Percentiles rank a stretch among this genome's conserved stretches.
These are phyloP conservation scores for Erodium texanum DNA, from an alignment of 441 rosid genomes.

Conservation along the genomic window DNA sequence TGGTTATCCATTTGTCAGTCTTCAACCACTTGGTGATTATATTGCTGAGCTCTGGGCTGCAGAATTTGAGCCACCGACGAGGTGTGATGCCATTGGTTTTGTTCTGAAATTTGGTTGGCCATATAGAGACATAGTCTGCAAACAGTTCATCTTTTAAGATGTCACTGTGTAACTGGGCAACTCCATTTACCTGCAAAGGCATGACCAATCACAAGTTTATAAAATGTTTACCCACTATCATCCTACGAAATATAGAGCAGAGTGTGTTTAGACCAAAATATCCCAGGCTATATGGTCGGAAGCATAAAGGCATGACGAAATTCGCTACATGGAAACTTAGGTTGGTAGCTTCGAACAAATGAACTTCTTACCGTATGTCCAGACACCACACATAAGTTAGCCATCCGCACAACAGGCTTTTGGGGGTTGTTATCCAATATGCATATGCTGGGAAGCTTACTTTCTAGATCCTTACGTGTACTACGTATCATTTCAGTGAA, in stretches of 20 bases:
- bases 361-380: conserved; percentile 62
- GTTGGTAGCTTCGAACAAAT: conserved; percentile 13
- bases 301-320: neutral
- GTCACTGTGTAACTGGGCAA: conserved; percentile 96
- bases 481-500: conserved; percentile 50
- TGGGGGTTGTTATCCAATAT: conserved; percentile 81
- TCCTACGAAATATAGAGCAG: conserved; percentile 3
- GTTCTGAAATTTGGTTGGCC: conserved; percentile 93
- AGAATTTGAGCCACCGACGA: conserved; percentile 90
- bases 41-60: conserved; percentile 90
- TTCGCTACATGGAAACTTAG: conserved; percentile 7
- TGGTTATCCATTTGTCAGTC: conserved; percentile 81
- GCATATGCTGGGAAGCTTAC: conserved; percentile 66
- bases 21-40: conserved; percentile 88
- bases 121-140: conserved; percentile 82
- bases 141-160: conserved; percentile 81
- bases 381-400: conserved; percentile 87
- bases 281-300: conserved; percentile 1
- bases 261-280: neutral
- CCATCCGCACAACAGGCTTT: conserved; percentile 97
- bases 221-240: neutral
- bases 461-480: conserved; percentile 60
- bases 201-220: conserved; percentile 12
- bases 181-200: conserved; percentile 79
- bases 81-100: conserved; percentile 97